These are phyloP conservation scores for Talaromyces funiculosus DNA, from an alignment of 2,329 filamentous ascomycete species.

Conservation along the genomic window DNA sequence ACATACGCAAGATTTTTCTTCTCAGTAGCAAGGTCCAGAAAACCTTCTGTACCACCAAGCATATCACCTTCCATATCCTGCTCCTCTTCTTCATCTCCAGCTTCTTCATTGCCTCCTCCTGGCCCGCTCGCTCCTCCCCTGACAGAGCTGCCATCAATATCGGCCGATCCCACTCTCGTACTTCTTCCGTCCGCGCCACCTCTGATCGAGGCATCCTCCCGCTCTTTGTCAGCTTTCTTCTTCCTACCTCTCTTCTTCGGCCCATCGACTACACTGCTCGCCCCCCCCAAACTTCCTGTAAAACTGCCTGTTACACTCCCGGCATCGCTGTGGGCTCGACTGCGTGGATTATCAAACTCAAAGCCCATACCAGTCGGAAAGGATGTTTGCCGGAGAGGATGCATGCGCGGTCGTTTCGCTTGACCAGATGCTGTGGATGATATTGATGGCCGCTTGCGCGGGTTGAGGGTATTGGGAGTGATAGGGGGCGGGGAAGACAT, in stretches of 20 bases:
- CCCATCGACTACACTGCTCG: constrained; percentile 26
- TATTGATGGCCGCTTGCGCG: constrained; percentile 39
- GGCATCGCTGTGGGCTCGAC: constrained; percentile 32
- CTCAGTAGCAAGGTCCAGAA: constrained; percentile 46
- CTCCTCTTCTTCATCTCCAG: constrained; percentile 48
- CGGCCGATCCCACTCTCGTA: constrained; percentile 27
- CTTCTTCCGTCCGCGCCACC: constrained; percentile 20
- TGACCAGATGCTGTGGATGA: constrained; percentile 32
- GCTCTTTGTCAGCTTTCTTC: constrained; percentile 34
- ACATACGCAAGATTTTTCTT: constrained; percentile 48
- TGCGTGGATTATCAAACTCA: constrained; percentile 27
- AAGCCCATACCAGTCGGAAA: constrained; percentile 39
- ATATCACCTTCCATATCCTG: constrained; percentile 44
- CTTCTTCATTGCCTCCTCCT: constrained; percentile 41
- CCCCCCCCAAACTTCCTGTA: constrained; percentile 36
- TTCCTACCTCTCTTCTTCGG: constrained; percentile 34
- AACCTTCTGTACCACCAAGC: constrained; percentile 40
- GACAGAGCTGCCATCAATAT: constrained; percentile 29
- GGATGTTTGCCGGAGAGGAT: constrained; percentile 43
- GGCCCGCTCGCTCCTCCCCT: constrained; percentile 11
- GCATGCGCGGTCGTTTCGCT: constrained; percentile 35
- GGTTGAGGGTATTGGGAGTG: constrained; percentile 25
- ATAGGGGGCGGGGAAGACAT: constrained; percentile 37
- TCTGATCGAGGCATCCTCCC: constrained; percentile 28
- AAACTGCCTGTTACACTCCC: constrained; percentile 40